Conservation (phyloP, 108 stramenopile genomes). For the Fragilaria crotonensis region DNA sequence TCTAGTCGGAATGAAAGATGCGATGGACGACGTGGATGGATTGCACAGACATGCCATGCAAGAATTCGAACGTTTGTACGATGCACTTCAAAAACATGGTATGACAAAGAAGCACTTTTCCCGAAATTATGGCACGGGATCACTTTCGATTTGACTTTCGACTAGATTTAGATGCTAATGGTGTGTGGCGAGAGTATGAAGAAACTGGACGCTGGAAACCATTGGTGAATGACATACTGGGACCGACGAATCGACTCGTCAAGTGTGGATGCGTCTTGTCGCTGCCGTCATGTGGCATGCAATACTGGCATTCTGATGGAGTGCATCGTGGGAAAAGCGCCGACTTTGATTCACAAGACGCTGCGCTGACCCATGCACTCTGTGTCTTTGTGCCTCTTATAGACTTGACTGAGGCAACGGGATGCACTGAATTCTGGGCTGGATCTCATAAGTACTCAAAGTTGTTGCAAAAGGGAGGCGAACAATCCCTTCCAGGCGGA, state of each 20-base stretch:
- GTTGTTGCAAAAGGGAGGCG: not conserved
- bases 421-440: not conserved
- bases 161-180: not conserved
- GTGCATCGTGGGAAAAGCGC: not conserved
- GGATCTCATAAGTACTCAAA: not conserved
- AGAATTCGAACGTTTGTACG: not conserved
- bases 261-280: not conserved
- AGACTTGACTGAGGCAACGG: not conserved
- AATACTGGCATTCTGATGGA: not conserved
- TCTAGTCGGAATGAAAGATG: slow-evolving; percentile 1
- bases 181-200: not conserved
- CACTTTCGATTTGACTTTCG: not conserved
- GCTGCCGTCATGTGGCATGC: not conserved
- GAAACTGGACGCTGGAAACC: not conserved
- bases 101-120: not conserved
- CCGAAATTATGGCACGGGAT: not conserved
- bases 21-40: not conserved
- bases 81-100: not conserved
- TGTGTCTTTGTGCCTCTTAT: slow-evolving; percentile 1
- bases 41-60: not conserved
- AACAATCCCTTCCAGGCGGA: not conserved
- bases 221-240: not conserved
- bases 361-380: not conserved
- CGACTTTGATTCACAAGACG: not conserved
- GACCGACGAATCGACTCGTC: not conserved